Conservation (phyloP, 129 eudicot species). For the Saposhnikovia divaricata region DNA sequence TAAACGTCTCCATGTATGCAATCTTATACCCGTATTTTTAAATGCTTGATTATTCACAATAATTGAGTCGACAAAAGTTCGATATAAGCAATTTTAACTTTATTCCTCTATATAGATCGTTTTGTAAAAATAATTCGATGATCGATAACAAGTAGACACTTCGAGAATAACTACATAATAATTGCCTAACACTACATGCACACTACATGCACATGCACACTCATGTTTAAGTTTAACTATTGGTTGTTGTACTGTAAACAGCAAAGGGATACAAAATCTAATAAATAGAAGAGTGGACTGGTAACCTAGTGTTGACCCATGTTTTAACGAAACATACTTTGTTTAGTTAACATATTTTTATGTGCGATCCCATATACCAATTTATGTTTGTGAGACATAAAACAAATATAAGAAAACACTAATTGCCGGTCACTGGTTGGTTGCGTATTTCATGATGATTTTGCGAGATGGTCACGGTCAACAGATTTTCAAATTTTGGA, state of each 20-base stretch:
- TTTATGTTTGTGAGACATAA: background rate
- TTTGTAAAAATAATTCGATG: too few species aligned
- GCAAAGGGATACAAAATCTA: background rate
- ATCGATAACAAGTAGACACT: too few species aligned
- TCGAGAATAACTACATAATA: too few species aligned
- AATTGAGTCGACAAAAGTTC: too few species aligned
- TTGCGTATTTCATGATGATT: slow-evolving; percentile 1
- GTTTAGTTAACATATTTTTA: background rate
- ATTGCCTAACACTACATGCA: too few species aligned
- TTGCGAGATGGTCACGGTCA: background rate
- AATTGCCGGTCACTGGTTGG: slow-evolving; percentile 10
- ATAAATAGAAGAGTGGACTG: background rate
- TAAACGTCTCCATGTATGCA: background rate
- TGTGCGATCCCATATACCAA: background rate
- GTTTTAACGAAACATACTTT: background rate
- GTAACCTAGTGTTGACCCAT: slow-evolving; percentile 4
- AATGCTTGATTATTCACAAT: too few species aligned
- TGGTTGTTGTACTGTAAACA: background rate
- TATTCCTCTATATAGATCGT: too few species aligned
- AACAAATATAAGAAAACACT: slow-evolving; percentile 21
- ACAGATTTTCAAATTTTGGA: too few species aligned
- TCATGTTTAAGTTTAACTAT: too few species aligned
- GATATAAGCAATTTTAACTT: too few species aligned
- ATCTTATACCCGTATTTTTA: too few species aligned
- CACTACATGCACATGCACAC: background rate